A percentile compares a stretch with the other conserved stretches of the same genome.
phyloP scores from a whole-genome alignment of 306 rosid genomes.

The Cajanus cajan region DNA sequence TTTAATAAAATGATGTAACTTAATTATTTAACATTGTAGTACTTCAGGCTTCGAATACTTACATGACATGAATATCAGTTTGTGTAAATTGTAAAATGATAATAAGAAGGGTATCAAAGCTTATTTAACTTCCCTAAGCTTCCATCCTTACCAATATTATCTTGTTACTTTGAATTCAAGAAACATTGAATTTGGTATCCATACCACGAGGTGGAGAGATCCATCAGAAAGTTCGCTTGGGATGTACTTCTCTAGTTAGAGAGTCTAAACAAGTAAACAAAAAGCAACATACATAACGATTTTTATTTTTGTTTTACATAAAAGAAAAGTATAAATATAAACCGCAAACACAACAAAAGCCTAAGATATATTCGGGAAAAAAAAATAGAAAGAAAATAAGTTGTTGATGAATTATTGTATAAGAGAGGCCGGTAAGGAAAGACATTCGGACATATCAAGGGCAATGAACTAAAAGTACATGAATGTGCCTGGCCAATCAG shows the following conservation, averaged over 20 bases:
- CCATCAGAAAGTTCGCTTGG: slow-evolving; percentile 46
- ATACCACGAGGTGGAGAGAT: slow-evolving; percentile 34
- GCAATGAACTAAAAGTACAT: slow-evolving; percentile 30
- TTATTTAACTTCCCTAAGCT: not conserved
- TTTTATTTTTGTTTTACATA: not conserved
- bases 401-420: slow-evolving; percentile 41
- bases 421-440: slow-evolving; percentile 52
- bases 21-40: not conserved
- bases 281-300: slow-evolving; percentile 17
- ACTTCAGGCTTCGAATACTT: not conserved
- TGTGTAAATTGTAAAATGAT: too few species aligned
- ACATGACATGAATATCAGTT: too few species aligned
- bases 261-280: slow-evolving; percentile 66
- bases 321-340: not conserved
- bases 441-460: not conserved
- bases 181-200: slow-evolving; percentile 42
- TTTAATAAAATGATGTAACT: too few species aligned
- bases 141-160: not conserved
- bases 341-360: not conserved
- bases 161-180: slow-evolving; percentile 50
- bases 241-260: slow-evolving; percentile 56
- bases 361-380: not conserved
- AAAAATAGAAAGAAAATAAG: not conserved
- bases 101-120: too few species aligned
- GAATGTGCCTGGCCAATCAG: not conserved